Base-by-base conservation (phyloP, 2,329 filamentous ascomycete species). In the Nigrograna mackinnonii region DNA sequence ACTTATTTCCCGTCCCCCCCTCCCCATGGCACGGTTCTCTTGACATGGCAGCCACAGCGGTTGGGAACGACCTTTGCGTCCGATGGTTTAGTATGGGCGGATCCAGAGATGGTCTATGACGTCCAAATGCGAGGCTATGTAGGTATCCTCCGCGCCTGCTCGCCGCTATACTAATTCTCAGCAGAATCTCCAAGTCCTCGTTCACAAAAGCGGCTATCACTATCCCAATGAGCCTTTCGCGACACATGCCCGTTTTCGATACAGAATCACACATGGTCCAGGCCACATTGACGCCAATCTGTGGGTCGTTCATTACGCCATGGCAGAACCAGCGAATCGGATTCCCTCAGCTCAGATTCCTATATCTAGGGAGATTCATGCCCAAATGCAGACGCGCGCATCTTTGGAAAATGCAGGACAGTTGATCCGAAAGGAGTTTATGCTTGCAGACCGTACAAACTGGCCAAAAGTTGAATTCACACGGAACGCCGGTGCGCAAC, bases 51-150 rank as follows among this genome's bases (percentile, higher is more conserved):
- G 67, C 87, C 92, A 2, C 76, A 87, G 39, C 60, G 60, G 39
- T 79, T 85, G 57, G 81, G 85, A 44, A 84, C 80, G 2, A 86
- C 84, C 57, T 95, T 91, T 64, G 85, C 92, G 6, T 95, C 87
- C 24, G 92, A 99, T 73, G 94, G 94, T 35, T 95, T 91, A 66
- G 78, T 96, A 14, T 99, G 91, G 91, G 85, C 85, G 13, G 87
- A 91, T 54, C 80, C 83, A 5, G 92, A 99, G 71, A 79, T 85
- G 39, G 82, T 82, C 32, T 92, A 85, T 55, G 84, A 85, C 50
- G 84, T 91, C 48, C 87, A 95, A 46, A 80, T 85, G 48, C 74
- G 77, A 48, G 85, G 85, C 52, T 87, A 85, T 67, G 83, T 85
- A 76, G 17, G 62, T 56, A 36, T 28, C n/a, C 24, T 28, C 24